A percentile compares a stretch with the other conserved stretches of the same genome.
Evolutionary conservation across 2,329 filamentous ascomycete species (phyloP).

Genomic region (Sporothrix protearum): DNA sequence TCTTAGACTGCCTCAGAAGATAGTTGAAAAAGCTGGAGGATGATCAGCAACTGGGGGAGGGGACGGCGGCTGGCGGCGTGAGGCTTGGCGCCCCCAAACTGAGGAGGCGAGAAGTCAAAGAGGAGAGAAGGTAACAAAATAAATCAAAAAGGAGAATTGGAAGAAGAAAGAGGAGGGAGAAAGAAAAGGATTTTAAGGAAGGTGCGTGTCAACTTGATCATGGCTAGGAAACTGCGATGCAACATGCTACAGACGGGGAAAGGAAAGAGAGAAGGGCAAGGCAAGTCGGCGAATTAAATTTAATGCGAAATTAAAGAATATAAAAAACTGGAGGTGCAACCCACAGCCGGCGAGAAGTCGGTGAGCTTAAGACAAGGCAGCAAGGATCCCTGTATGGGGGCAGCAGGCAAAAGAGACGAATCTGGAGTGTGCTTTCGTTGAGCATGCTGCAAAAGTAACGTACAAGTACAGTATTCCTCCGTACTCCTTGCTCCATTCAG

Average conservation of each 20-base stretch:
- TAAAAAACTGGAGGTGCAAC: conserved; percentile 25
- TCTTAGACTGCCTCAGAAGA: neutral
- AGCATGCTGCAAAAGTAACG: neutral
- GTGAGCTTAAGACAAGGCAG: conserved; percentile 33
- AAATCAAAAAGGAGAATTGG: neutral
- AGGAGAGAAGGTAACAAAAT: neutral
- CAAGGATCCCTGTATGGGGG: conserved; percentile 10
- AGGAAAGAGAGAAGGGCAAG: neutral
- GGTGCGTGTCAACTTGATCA: neutral
- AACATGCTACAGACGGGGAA: conserved; percentile 3
- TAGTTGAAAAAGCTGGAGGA: neutral
- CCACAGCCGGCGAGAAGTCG: conserved; percentile 32
- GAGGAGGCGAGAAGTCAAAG: neutral
- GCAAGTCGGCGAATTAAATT: conserved; percentile 18
- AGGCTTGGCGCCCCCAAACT: conserved; percentile 13
- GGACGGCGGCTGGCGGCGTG: conserved; percentile 6
- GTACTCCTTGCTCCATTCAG: neutral
- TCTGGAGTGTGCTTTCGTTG: neutral
- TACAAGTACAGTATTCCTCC: neutral
- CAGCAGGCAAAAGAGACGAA: neutral
- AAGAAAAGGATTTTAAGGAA: conserved; percentile 13
- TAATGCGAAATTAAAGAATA: conserved; percentile 11
- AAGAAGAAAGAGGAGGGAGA: conserved; percentile 11
- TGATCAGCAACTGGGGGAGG: conserved; percentile 5
- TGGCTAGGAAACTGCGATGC: conserved; percentile 5